Percentiles rank a stretch among this genome's conserved stretches.
Conservation (phyloP, 345 rosid genomes). For the Eucalyptus microcorys region DNA sequence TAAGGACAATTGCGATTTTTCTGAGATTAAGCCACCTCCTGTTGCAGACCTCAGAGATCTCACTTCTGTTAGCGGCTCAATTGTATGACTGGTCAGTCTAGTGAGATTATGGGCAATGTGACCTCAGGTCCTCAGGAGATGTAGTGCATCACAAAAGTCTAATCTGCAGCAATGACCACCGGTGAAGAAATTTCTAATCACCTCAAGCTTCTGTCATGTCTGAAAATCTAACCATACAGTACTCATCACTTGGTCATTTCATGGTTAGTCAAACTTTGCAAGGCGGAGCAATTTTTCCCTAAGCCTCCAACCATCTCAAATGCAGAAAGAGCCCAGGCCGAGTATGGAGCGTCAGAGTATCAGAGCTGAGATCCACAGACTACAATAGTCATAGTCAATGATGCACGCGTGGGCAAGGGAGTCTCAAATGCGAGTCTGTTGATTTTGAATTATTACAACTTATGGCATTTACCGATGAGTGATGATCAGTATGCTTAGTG, state of each 20-base stretch:
- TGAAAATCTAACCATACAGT: background rate
- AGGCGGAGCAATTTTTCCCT: background rate
- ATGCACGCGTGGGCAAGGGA: background rate
- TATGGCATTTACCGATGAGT: background rate
- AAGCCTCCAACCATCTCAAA: background rate
- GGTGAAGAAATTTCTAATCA: background rate
- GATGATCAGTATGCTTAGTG: background rate
- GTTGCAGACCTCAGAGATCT: background rate
- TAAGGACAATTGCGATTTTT: background rate
- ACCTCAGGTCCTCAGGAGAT: background rate
- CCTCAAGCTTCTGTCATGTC: background rate
- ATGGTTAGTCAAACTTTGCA: background rate
- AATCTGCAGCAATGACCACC: background rate
- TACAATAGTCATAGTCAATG: background rate
- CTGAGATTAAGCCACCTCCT: background rate
- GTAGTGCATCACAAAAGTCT: background rate
- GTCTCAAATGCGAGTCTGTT: background rate
- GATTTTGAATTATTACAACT: background rate
- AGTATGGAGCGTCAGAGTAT: background rate
- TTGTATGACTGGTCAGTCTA: background rate
- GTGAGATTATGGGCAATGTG: background rate
- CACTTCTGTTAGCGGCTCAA: background rate
- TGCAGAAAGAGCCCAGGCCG: background rate
- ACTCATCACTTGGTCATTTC: background rate
- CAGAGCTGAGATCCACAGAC: background rate